A percentile compares a stretch with the other conserved stretches of the same genome.
These are phyloP conservation scores for Debaryomyces sp. DNA, from an alignment of 1,139 yeast species.

Conservation along the genomic window DNA sequence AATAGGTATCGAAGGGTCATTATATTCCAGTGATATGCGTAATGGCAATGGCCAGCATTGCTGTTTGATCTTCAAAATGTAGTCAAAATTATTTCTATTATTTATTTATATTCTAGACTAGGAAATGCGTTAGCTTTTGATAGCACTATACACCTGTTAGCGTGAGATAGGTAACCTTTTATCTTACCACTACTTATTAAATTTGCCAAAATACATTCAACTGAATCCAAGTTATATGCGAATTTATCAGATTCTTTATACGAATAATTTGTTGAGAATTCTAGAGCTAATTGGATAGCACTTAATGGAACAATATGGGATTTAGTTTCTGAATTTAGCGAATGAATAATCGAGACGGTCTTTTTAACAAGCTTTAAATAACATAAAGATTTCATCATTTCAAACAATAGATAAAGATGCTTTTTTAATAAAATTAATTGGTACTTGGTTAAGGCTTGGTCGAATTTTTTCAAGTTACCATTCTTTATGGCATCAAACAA, in stretches of 20 bases:
- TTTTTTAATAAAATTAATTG: conserved; percentile 57
- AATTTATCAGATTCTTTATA: conserved; percentile 11
- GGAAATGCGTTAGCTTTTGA: conserved; percentile 82
- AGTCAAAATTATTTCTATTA: background rate
- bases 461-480: conserved; percentile 61
- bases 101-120: conserved; percentile 8
- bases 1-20: background rate
- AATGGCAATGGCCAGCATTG: background rate
- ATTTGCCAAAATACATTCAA: conserved; percentile 74
- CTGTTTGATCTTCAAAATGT: background rate
- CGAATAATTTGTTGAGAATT: conserved; percentile 29
- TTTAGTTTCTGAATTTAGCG: conserved; percentile 31
- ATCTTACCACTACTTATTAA: conserved; percentile 63
- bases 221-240: conserved; percentile 43
- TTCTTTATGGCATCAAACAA: conserved; percentile 50
- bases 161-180: conserved; percentile 85
- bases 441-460: conserved; percentile 42
- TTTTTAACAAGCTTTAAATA: conserved; percentile 55
- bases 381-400: conserved; percentile 54
- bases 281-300: conserved; percentile 52
- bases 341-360: conserved; percentile 40
- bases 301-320: conserved; percentile 48
- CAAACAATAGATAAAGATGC: conserved; percentile 65
- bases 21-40: too few species aligned
- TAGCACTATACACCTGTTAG: conserved; percentile 71